Percentiles rank a stretch among this genome's conserved stretches.
Conservation (phyloP, 1,284 basidiomycete species). For the Cryptococcus sp. region DNA sequence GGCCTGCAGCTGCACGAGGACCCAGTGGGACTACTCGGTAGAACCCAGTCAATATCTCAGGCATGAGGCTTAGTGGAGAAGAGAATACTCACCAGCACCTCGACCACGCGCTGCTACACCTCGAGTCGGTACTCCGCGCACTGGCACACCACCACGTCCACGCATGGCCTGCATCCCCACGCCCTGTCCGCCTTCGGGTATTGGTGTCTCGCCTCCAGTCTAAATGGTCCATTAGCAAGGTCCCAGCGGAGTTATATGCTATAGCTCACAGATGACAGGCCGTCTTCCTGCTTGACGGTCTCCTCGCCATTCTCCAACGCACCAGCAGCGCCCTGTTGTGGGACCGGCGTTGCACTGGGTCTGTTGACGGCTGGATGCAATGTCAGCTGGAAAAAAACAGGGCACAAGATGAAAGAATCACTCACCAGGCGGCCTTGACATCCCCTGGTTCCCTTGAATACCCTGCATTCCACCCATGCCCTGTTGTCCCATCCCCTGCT, state of each 20-base stretch:
- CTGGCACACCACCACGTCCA: constrained; percentile 21
- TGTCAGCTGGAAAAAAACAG: not conserved
- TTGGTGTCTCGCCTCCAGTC: constrained; percentile 8
- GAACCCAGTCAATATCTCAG: not conserved
- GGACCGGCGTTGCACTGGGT: constrained; percentile 18
- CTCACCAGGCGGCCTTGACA: constrained; percentile 1
- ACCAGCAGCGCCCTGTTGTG: constrained; percentile 2
- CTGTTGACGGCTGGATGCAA: not conserved
- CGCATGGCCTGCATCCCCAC: constrained; percentile 2
- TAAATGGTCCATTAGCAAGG: not conserved
- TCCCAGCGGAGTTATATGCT: not conserved
- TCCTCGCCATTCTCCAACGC: constrained; percentile 18
- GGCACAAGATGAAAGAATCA: not conserved
- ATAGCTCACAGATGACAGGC: constrained; percentile 16
- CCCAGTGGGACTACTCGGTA: constrained; percentile 35
- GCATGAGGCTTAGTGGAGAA: not conserved
- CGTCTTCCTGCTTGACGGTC: constrained; percentile 35
- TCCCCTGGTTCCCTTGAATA: constrained; percentile 3
- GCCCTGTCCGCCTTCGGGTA: not conserved
- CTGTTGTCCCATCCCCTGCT: constrained; percentile 21
- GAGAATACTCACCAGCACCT: constrained; percentile 34
- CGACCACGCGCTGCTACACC: constrained; percentile 37
- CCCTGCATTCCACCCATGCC: constrained; percentile 18
- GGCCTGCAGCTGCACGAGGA: constrained; percentile 33
- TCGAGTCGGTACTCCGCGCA: constrained; percentile 27